Evolutionary conservation across 163 green algal species (phyloP), one percentile per base, ranked within the genome.

Genomic region (Coccomyxa subellipsoidea): DNA sequence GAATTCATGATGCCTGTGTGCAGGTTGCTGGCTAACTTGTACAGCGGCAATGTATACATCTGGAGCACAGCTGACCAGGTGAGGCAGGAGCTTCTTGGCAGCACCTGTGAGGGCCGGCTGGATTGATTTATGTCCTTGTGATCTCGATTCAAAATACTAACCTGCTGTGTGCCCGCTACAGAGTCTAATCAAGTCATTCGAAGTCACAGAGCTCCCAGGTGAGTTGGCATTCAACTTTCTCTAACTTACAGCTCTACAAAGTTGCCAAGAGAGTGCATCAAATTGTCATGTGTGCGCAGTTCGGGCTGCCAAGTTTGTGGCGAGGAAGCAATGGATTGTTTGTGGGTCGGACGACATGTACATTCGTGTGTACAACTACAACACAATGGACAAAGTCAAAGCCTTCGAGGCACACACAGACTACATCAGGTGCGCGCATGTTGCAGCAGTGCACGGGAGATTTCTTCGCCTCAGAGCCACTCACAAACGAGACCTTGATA

Each of bases 351-450:
- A 99, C 79, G 97, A 99, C 90, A 99, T 99, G 95, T 92, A 95
- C 81, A 92, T 99, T 36, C 93, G 97, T 3, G 97, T 99, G 66
- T 99, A 97, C 92, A 99, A 99, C 88, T 99, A 99, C 91, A 99
- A 99, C 91, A 99, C 97, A 0, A 97, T 96, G 93, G 95, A 98
- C 86, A 94, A 95, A 83, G 93, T 99, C 37, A 96, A 97, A 82
- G 91, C 92, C 32, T 99, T 98, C 87, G 97, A 99, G 89, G 97
- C 97, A 25, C 97, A 99, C 89, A 96, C 91, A 6, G 97, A 99
- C 87, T 99, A 99, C 93, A 99, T 99, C 86, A 90, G 96, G 84
- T 98, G 21, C 66, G 66, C n/a, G 7, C 1, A 36, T 4, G n/a
- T 8, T 36, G 66, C 18, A 73, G 66, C 66, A 73, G 1, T 73